Base-by-base conservation (phyloP, 2,329 filamentous ascomycete genomes). In the Monosporascus sp. region DNA sequence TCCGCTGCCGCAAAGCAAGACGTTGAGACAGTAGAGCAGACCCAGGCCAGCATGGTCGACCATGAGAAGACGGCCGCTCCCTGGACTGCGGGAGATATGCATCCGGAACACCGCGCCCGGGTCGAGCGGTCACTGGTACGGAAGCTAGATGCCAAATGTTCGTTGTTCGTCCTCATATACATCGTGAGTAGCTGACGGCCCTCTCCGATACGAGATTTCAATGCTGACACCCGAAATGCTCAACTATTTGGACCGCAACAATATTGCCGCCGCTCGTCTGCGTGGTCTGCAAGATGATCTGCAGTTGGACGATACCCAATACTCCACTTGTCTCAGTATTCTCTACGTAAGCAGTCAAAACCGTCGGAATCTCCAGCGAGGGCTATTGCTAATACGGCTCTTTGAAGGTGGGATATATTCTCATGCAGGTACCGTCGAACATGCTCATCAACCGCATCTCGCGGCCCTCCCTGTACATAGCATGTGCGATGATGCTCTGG, bases 121-220 rank as follows among this genome's bases (percentile, higher is more conserved):
- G 78, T 86, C n/a, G 87, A 91, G 69, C 81, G 79, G 67, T 78
- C 75, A 37, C 71, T 92, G 61, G 79, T 84, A 67, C 79, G 84
- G 60, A 91, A 90, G 72, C 84, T 91, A 52, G 88, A 91, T 65
- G 61, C 78, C 20, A 78, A 87, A 55, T 91, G 68, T 73, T 85
- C 67, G 74, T 80, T 88, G 60, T 80, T 91, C 53, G 81, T 91
- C 48, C 67, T 90, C 58, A 88, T 91, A 73, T 91, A 90, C 64
- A 88, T 91, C 66, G 43, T 46, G 43, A 46, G 43, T 46, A 24
- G 14, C 41, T 44, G 20, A 6, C 7, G 3, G 41, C 9, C 27
- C 4, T 3, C n/a, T 14, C 1, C 14, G 41, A 19, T 44, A 3
- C 19, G 3, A 44, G 11, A 14, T 17, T 24, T 14, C 20, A 44